Evolutionary conservation across 345 rosid genomes (phyloP).

Genomic region (Acer campestre): DNA sequence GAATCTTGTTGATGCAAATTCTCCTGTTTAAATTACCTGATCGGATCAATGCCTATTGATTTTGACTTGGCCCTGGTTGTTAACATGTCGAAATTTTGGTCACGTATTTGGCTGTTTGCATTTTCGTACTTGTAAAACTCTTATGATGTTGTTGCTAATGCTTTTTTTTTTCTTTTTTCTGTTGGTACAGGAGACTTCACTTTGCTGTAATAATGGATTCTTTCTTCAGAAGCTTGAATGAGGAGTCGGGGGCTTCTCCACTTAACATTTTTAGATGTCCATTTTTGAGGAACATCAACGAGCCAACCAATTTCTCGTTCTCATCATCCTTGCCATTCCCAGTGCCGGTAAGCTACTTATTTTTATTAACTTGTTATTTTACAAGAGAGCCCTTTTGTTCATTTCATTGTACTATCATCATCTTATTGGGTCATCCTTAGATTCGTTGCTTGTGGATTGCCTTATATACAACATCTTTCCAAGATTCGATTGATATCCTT

Average conservation of each 20-base stretch:
- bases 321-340: conserved; percentile 65
- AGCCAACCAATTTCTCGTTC: conserved; percentile 88
- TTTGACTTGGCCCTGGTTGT: not conserved
- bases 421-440: conserved; percentile 7
- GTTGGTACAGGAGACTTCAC: conserved; percentile 34
- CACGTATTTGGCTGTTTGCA: not conserved
- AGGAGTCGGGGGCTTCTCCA: conserved; percentile 52
- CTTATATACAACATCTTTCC: not conserved
- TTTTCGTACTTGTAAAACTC: not conserved
- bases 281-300: conserved; percentile 93
- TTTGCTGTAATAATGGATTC: conserved; percentile 47
- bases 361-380: not conserved
- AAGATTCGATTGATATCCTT: not conserved
- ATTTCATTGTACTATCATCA: not conserved
- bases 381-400: not conserved
- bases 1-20: not conserved
- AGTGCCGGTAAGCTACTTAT: conserved; percentile 65
- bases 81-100: not conserved
- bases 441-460: not conserved
- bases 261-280: conserved; percentile 75
- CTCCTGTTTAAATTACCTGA: not conserved
- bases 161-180: not conserved
- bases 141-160: not conserved
- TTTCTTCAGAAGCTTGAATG: conserved; percentile 54
- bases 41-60: not conserved